Conservation (phyloP, 2,329 filamentous ascomycete species). For the Alternaria consortialis region DNA sequence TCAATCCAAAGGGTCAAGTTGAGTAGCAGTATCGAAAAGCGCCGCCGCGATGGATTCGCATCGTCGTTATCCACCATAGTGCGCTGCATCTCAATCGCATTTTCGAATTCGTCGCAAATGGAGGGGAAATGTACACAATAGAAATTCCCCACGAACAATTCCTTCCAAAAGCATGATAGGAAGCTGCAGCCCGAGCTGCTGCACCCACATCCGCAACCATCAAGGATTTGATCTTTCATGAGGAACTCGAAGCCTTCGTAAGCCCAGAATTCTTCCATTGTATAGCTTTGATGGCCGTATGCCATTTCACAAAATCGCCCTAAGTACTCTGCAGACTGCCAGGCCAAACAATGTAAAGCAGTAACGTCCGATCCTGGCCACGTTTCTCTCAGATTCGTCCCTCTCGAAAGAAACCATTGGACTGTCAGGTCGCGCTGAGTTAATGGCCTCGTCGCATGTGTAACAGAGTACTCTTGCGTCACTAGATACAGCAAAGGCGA, state of each 20-base stretch:
- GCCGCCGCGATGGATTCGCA: too few species aligned
- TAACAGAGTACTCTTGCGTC: neutral
- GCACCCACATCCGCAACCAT: neutral
- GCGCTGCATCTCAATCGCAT: too few species aligned
- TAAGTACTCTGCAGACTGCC: neutral
- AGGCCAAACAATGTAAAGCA: neutral
- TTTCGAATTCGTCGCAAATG: neutral
- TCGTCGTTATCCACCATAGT: too few species aligned
- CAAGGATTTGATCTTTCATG: neutral
- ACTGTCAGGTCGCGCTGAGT: neutral
- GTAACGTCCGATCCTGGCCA: neutral
- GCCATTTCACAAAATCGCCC: too few species aligned
- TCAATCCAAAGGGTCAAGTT: neutral
- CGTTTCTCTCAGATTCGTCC: neutral
- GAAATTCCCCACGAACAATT: rapidly evolving
- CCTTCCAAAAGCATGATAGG: neutral
- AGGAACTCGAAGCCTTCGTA: neutral
- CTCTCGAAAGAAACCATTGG: neutral
- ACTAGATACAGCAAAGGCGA: neutral
- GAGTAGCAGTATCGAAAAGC: too few species aligned
- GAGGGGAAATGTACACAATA: neutral
- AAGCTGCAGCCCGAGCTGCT: neutral
- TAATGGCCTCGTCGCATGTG: too few species aligned
- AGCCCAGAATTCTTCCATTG: neutral
- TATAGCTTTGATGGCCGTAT: too few species aligned